These are phyloP conservation scores for Ramalina intermedia DNA, from an alignment of 495 filamentous ascomycete species.

Conservation along the genomic window DNA sequence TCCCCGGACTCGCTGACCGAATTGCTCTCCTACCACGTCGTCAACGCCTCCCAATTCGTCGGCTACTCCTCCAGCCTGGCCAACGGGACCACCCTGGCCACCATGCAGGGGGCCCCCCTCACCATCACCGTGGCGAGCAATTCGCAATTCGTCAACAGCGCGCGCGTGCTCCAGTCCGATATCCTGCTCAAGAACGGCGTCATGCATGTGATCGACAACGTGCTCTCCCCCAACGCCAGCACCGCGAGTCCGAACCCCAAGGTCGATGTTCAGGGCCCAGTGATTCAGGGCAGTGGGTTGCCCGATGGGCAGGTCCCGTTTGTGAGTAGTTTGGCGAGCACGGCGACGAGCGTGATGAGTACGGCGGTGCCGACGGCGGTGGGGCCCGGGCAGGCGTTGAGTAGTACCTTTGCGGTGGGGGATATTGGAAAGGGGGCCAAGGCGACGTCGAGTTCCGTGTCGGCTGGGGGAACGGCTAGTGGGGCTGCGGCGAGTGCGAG, in stretches of 20 bases:
- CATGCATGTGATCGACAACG: constrained; percentile 31
- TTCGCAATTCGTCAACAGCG: constrained; percentile 38
- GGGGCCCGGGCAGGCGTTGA: not conserved
- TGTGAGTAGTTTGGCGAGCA: not conserved
- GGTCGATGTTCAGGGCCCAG: constrained; percentile 41
- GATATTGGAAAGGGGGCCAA: not conserved
- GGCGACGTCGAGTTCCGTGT: not conserved
- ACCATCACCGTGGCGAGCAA: constrained; percentile 23
- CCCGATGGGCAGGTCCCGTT: constrained; percentile 4
- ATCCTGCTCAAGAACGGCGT: constrained; percentile 54
- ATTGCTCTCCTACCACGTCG: constrained; percentile 2
- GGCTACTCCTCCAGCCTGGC: constrained; percentile 31
- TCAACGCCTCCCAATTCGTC: constrained; percentile 20
- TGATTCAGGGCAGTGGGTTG: constrained; percentile 18
- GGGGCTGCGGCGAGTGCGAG: not conserved
- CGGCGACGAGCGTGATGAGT: not conserved
- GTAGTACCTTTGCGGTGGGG: not conserved
- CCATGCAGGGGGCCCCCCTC: constrained; percentile 21
- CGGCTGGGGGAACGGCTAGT: not conserved
- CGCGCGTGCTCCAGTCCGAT: constrained; percentile 41
- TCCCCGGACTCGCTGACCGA: constrained; percentile 31
- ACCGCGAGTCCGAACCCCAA: constrained; percentile 54
- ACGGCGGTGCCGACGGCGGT: not conserved
- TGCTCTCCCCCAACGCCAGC: constrained; percentile 68
- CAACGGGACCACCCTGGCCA: constrained; percentile 32